Base-by-base conservation (phyloP, 2,329 filamentous ascomycete species). In the Talaromyces islandicus region DNA sequence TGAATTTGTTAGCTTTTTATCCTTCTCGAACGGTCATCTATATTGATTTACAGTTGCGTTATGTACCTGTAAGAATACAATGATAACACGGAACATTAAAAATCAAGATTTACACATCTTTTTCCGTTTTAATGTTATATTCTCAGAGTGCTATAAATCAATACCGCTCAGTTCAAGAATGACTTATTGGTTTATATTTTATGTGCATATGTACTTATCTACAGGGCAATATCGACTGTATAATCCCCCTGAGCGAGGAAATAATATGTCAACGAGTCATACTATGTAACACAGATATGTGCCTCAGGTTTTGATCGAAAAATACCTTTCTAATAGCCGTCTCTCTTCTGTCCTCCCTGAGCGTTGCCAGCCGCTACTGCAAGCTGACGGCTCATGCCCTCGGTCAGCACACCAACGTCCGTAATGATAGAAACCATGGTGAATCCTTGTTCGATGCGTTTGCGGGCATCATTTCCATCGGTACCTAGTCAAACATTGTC, bases 351-450 rank as follows among this genome's bases (percentile, higher is more conserved):
- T 3, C 21, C 54, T 21, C 54, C 58, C 30, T 52, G 56, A 24
- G 41, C 52, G 11, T 59, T 48, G 2, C 73, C 73, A 35, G 65
- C 71, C 11, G 74, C 73, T 1, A 66, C 62, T 35, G 66, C 66
- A 32, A 77, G 60, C 32, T 75, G 68, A 25, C 67, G 65, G 29
- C 68, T 60, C 71, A 77, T 75, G 3, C 65, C 70, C 12, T 68
- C 64, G 27, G 68, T 67, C 17, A 77, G 57, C 0, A 73, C 70
- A 25, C 67, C 69, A 9, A 74, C 66, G 64, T 77, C 75, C 7
- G 75, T 77, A 19, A 67, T 71, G 14, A 77, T 64, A 1, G 75
- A 77, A 30, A 77, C 71, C 73, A 77, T 71, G 65, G 75, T 72
- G 35, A 77, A 77, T 41, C 75, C 75, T 58, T 77, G 71, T 21